Conservation (phyloP, 116 monocot species). For the Zostera marina region DNA sequence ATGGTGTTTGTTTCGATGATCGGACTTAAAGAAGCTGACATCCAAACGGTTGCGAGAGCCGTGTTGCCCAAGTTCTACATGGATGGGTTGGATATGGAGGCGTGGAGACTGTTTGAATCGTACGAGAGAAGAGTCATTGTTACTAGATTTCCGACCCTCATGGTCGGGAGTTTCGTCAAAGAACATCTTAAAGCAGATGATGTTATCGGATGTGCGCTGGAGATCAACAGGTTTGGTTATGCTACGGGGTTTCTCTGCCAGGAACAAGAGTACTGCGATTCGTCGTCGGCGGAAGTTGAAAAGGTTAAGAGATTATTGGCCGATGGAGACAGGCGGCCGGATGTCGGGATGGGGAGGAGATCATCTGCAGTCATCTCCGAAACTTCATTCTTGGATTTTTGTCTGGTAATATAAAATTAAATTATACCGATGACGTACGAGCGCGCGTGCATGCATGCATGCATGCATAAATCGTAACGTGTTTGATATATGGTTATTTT, state of each 20-base stretch:
- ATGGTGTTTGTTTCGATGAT: slow-evolving; percentile 46
- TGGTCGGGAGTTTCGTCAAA: slow-evolving; percentile 63
- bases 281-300: slow-evolving; percentile 8
- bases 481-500: background rate
- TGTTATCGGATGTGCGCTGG: slow-evolving; percentile 60
- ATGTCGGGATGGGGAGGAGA: slow-evolving; percentile 17
- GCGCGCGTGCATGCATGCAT: too few relatives aligned
- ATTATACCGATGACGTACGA: too few relatives aligned
- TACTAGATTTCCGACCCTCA: slow-evolving; percentile 38
- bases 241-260: slow-evolving; percentile 50
- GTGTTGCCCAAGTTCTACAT: slow-evolving; percentile 79
- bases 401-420: slow-evolving; percentile 28
- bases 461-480: background rate
- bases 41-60: slow-evolving; percentile 53
- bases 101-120: slow-evolving; percentile 42
- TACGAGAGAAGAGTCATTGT: slow-evolving; percentile 28
- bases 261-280: background rate
- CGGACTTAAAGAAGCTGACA: slow-evolving; percentile 32
- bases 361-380: background rate
- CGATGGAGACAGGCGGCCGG: slow-evolving; percentile 8
- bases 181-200: slow-evolving; percentile 55
- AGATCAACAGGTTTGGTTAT: slow-evolving; percentile 32
- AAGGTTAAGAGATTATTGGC: slow-evolving; percentile 10
- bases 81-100: slow-evolving; percentile 49
- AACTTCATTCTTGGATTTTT: slow-evolving; percentile 15